Evolutionary conservation across 108 stramenopile species (phyloP), one percentile per base, ranked within the genome.

Genomic region (Nitzschia sp.): DNA sequence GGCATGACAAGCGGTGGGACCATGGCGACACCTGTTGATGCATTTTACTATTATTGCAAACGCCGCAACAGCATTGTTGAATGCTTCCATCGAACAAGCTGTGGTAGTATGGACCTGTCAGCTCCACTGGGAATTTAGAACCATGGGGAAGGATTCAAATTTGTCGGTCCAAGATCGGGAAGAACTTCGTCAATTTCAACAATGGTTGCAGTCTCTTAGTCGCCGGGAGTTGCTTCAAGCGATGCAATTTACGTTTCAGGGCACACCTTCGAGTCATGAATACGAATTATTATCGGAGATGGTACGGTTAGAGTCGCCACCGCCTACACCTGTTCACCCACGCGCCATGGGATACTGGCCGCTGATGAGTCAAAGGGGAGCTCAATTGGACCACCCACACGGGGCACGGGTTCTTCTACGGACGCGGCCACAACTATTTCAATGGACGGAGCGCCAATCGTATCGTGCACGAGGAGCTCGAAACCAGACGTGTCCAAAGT

Each of bases 291-390:
- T 84, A 36, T n/a, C 35, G 2, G 54, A 76, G 66, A 77, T 87
- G 82, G 33, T 84, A 2, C 13, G 23, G 19, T 54, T 77, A n/a
- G 80, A 84, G 70, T 23, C 70, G 19, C 86, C 86, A 8, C 82
- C 82, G 23, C 64, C 74, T 19, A 79, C 83, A 13, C 86, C 86
- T 2, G 75, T 87, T 58, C 83, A 84, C 60, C 80, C 82, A 26
- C 46, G 64, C 33, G 86, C 86, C 9, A 51, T 83, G 47, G 64
- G 64, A 33, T 81, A 75, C 59, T 38, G 64, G 36, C 65, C 54
- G 1, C n/a, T 65, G 29, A 23, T 23, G 19, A 70, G 73, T 56
- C 64, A 72, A 48, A 45, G 0, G 31, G 71, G 71, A n/a, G 59
- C 63, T 2, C 36, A 31, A 21, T 53, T 72, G 34, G 71, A 72